Evolutionary conservation across 495 filamentous ascomycete species (phyloP), one percentile per base, ranked within the genome.

Genomic region (Cenococcum geophilum): DNA sequence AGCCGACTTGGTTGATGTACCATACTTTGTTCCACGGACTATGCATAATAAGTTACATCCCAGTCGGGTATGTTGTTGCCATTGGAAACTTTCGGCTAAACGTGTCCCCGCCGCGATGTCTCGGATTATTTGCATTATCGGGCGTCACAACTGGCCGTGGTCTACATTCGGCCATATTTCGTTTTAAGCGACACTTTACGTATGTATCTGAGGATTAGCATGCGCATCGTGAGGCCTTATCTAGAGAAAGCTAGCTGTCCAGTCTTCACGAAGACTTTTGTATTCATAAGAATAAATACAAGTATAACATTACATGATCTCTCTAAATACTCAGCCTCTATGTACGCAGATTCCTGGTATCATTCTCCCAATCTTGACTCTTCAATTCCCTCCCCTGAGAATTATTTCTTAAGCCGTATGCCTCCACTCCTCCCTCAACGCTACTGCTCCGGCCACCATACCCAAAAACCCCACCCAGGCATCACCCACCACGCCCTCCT

Each of bases 391-490:
- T 32, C 27, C 27, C 2, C 6, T 6, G 27, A 32, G 6, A 3
- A 32, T 32, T 32, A 32, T 6, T 32, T 32, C 40, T 49, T 49
- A 70, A n/a, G 49, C 75, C 75, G 59, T 73, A 42, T 47, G 68
- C 65, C 70, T 80, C 87, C 87, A 90, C 63, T 80, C 68, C 65
- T 85, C 85, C 62, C 83, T 72, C 62, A 95, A 80, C 71, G 85
- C 84, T 58, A 88, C 76, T 20, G 85, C 68, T 0, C 87, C 87
- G 0, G 83, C 85, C 43, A 91, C 72, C 56, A 73, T 80, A 14
- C 84, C 88, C 32, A 91, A 76, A 56, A 84, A 70, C 0, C 85
- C 88, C 37, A 95, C 76, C 55, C 73, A 74, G 36, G 73, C 68
- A 48, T 87, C 84, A 56, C 76, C 73, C 52, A 89, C 70, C 12